Conservation (phyloP, 1,284 basidiomycete genomes). For the Pascua guehoae region DNA sequence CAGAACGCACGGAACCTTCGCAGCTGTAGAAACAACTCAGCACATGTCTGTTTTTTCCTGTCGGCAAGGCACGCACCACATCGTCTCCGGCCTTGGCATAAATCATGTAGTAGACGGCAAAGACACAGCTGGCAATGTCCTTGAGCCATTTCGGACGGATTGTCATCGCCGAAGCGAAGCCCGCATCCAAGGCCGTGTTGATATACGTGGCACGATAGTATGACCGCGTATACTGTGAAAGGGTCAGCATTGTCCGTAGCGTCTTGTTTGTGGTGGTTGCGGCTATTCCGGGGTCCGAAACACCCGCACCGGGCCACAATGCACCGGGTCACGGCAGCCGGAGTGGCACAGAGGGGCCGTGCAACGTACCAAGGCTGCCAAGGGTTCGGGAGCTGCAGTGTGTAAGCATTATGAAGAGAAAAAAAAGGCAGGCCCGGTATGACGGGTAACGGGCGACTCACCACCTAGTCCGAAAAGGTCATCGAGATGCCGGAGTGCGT, state of each 20-base stretch:
- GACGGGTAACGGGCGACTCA: slow-evolving; percentile 49
- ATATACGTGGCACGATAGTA: slow-evolving; percentile 99
- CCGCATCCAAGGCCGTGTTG: slow-evolving; percentile 87
- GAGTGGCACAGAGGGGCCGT: neutral
- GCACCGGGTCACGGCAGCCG: neutral
- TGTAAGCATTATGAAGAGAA: neutral
- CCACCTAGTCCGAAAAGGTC: slow-evolving; percentile 78
- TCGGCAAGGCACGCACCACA: slow-evolving; percentile 58
- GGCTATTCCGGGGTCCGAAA: too few species aligned
- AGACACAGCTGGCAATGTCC: slow-evolving; percentile 78
- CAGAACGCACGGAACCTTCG: slow-evolving; percentile 85
- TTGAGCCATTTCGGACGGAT: slow-evolving; percentile 89
- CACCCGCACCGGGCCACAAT: neutral
- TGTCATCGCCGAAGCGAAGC: slow-evolving; percentile 90
- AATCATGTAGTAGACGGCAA: slow-evolving; percentile 87
- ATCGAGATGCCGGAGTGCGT: slow-evolving; percentile 81
- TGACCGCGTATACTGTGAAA: slow-evolving; percentile 73
- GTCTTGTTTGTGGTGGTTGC: neutral
- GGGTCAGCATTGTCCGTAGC: slow-evolving; percentile 1
- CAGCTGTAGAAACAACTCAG: slow-evolving; percentile 57
- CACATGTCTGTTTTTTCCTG: neutral
- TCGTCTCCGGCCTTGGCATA: slow-evolving; percentile 91
- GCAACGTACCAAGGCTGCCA: slow-evolving; percentile 70
- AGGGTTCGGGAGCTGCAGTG: slow-evolving; percentile 80
- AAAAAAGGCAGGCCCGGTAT: neutral